Conservation (phyloP, 78 protist genomes). For the Dictyostelium firmibasis region DNA sequence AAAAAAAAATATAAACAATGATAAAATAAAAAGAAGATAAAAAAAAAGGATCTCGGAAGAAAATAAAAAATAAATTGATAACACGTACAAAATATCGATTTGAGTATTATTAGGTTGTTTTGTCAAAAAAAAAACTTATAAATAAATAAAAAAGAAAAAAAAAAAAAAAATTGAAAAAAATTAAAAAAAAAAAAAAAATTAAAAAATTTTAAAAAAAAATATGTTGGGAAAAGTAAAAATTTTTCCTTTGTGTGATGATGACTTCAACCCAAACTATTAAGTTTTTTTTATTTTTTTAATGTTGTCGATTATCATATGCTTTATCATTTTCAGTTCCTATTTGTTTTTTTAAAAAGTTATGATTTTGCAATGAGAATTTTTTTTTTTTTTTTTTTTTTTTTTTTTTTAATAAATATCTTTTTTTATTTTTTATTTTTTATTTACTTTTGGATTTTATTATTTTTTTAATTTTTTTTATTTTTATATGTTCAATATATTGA, state of each 20-base stretch:
- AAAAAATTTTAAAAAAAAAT: neutral
- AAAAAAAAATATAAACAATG: no score
- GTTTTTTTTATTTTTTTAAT: no score
- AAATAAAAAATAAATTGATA: neutral
- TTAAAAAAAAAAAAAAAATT: neutral
- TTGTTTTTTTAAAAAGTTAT: neutral
- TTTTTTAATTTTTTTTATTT: neutral
- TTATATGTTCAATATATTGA: neutral
- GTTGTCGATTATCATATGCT: neutral
- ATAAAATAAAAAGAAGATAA: no score
- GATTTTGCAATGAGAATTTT: no score
- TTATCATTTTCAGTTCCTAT: neutral
- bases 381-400: neutral
- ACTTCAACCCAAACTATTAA: neutral
- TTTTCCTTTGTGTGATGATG: neutral
- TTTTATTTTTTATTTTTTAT: neutral
- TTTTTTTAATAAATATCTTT: neutral
- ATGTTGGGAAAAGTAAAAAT: neutral
- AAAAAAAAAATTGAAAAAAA: neutral
- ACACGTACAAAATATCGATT: neutral
- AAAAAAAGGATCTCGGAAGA: no score
- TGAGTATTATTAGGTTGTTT: neutral
- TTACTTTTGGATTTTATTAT: no score
- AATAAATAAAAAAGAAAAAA: neutral
- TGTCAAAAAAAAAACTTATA: neutral